Evolutionary conservation across 2,329 filamentous ascomycete genomes (phyloP), one percentile per base, ranked within the genome.

Genomic region (Colletotrichum lupini): DNA sequence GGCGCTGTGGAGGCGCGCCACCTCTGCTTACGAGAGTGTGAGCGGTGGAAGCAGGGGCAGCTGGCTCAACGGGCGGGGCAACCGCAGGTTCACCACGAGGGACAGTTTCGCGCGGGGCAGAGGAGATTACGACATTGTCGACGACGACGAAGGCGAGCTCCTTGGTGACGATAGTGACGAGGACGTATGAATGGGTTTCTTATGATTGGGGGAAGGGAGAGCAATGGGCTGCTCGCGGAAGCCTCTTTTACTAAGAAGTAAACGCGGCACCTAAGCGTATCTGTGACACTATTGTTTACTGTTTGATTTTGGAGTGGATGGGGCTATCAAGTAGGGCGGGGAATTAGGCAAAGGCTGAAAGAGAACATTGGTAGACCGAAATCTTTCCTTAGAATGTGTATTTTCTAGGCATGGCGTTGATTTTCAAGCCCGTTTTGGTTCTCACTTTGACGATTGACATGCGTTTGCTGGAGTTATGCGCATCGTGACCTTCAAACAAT

Each of bases 91-190:
- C 81, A 97, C 95, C 19, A 97, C 94, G 62, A 88, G 97, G 72
- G 94, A 94, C 79, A 96, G 94, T 74, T 99, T 99, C 83, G 93
- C 95, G 5, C 90, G 95, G 69, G 93, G 94, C 1, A 90, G 94
- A 68, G 92, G 93, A n/a, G 94, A 98, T 82, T 98, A 98, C 82
- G 91, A 92, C 19, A 89, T 93, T 78, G 95, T 98, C 64, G 95
- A 97, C 78, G 94, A 97, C 63, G 97, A 98, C 80, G 97, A 98
- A 81, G 96, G 96, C 61, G 96, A 98, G 85, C 85, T 99, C 77
- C 85, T 99, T 46, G 97, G 97, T 1, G 96, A 98, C 77, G 95
- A 97, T 73, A 95, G 95, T 77, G 96, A 98, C 76, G 95, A 98
- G 79, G 96, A 98, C 74, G 93, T 92, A 52, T 85, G 57, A 71